phyloP scores from a whole-genome alignment of 2,329 filamentous ascomycete species.

The Diaporthe ilicicola region DNA sequence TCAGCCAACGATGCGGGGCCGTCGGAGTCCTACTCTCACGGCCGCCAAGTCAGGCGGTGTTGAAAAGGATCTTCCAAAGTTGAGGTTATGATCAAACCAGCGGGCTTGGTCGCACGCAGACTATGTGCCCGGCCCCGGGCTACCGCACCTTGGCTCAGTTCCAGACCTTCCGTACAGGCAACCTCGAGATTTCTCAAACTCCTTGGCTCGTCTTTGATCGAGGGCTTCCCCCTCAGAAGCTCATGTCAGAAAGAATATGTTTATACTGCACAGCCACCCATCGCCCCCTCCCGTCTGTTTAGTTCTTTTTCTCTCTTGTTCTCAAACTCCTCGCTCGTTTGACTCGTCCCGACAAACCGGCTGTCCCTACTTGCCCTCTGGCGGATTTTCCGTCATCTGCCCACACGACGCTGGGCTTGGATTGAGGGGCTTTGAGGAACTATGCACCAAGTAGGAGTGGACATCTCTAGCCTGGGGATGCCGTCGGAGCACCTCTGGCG shows the following conservation, averaged over 20 bases:
- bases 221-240: background rate
- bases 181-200: constrained; percentile 19
- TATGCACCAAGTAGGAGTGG: background rate
- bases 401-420: background rate
- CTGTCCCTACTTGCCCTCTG: background rate
- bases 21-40: background rate
- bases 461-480: background rate
- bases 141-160: constrained; percentile 7
- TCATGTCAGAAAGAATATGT: constrained; percentile 4
- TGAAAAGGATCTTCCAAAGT: background rate
- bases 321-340: constrained; percentile 22
- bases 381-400: constrained; percentile 9
- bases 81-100: constrained; percentile 3
- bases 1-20: constrained; percentile 4
- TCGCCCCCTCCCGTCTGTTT: background rate
- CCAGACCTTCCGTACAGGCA: background rate
- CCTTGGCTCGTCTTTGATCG: constrained; percentile 7
- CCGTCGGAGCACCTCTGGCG: background rate
- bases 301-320: background rate
- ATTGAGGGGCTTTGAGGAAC: constrained; percentile 12
- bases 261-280: constrained; percentile 16
- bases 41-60: constrained; percentile 20
- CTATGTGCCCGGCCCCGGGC: background rate
- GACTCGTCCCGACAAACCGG: background rate
- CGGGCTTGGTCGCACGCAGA: background rate